Conservation (phyloP, 2,329 filamentous ascomycete genomes). For the Pseudogymnoascus sp. region DNA sequence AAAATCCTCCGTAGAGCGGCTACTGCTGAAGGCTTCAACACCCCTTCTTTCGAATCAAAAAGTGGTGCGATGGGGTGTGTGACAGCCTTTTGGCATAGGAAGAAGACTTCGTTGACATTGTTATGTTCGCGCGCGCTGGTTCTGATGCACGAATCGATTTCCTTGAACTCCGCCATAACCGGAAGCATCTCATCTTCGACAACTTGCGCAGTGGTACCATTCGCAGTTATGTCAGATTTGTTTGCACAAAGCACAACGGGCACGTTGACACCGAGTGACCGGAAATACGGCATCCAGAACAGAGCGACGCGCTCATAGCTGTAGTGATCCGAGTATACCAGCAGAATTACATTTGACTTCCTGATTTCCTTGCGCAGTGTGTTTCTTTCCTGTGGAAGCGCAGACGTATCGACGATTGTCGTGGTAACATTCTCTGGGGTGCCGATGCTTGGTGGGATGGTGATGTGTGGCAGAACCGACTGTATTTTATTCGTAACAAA, state of each 20-base stretch:
- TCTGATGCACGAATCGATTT: conserved; percentile 96
- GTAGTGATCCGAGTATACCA: conserved; percentile 98
- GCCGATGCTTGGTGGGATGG: conserved; percentile 84
- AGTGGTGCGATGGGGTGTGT: conserved; percentile 94
- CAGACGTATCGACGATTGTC: conserved; percentile 94
- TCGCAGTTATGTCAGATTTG: conserved; percentile 80
- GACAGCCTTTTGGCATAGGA: conserved; percentile 95
- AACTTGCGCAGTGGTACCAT: conserved; percentile 72
- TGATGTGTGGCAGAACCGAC: conserved; percentile 87
- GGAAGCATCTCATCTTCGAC: conserved; percentile 97
- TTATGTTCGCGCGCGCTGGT: conserved; percentile 86
- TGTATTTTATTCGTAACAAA: conserved; percentile 96
- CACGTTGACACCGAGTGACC: conserved; percentile 95
- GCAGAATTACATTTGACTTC: conserved; percentile 91
- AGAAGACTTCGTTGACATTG: conserved; percentile 95
- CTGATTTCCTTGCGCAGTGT: conserved; percentile 89
- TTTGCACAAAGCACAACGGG: conserved; percentile 95
- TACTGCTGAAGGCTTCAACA: conserved; percentile 81
- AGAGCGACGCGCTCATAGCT: conserved; percentile 95
- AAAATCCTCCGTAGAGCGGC: conserved; percentile 85
- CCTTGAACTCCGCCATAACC: conserved; percentile 96
- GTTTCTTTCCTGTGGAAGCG: conserved; percentile 84
- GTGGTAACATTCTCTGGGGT: conserved; percentile 96
- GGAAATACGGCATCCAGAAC: conserved; percentile 98
- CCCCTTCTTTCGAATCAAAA: conserved; percentile 89